phyloP scores from a whole-genome alignment of 352 stramenopile genomes.

The Pythium guiyangense region DNA sequence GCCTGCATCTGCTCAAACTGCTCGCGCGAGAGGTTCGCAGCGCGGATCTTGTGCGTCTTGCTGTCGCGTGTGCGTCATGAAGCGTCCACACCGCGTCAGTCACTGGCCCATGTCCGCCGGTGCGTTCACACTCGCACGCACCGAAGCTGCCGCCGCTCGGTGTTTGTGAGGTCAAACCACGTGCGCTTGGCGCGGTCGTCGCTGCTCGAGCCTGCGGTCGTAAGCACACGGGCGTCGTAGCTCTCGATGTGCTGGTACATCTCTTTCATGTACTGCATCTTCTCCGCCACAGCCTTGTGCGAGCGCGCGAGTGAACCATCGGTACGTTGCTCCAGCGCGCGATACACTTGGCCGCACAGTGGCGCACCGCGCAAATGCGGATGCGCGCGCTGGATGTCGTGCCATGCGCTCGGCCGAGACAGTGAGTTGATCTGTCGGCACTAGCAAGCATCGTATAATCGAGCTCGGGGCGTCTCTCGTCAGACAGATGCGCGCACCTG shows the following conservation, averaged over 20 bases:
- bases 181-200: slow-evolving; percentile 14
- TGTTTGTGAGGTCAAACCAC: slow-evolving; percentile 60
- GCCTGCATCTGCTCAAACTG: slow-evolving; percentile 39
- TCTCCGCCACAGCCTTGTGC: slow-evolving; percentile 62
- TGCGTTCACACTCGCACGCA: slow-evolving; percentile 5
- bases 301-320: slow-evolving; percentile 39
- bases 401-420: slow-evolving; percentile 49
- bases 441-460: too few relatives aligned
- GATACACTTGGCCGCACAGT: slow-evolving; percentile 51
- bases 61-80: slow-evolving; percentile 1
- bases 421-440: too few relatives aligned
- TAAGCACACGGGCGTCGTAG: slow-evolving; percentile 25
- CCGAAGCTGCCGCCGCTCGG: slow-evolving; percentile 38
- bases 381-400: slow-evolving; percentile 24
- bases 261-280: slow-evolving; percentile 75
- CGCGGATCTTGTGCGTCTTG: slow-evolving; percentile 31
- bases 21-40: slow-evolving; percentile 32
- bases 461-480: too few relatives aligned
- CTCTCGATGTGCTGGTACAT: slow-evolving; percentile 64
- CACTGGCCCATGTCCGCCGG: too few relatives aligned
- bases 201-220: neutral
- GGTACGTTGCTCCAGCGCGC: slow-evolving; percentile 39
- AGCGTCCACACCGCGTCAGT: neutral
- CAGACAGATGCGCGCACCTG: too few relatives aligned
- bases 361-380: slow-evolving; percentile 29